These are phyloP conservation scores for Trichoderma koningiopsis DNA, from an alignment of 2,329 filamentous ascomycete genomes.

Conservation along the genomic window DNA sequence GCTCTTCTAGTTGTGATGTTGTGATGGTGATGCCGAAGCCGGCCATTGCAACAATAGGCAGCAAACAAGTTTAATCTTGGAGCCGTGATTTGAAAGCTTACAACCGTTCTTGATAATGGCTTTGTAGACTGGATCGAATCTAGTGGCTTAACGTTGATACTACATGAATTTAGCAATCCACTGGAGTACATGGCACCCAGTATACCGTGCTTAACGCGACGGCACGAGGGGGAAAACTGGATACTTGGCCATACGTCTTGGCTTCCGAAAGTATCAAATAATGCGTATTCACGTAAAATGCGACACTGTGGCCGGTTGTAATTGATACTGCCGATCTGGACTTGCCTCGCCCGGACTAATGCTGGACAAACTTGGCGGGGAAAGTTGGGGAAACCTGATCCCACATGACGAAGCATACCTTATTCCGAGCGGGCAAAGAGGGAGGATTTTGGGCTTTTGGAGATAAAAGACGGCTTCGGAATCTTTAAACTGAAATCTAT, in stretches of 20 bases:
- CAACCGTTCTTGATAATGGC: neutral
- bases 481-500: neutral
- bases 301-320: neutral
- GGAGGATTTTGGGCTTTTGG: neutral
- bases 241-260: neutral
- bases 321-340: slow-evolving; percentile 4
- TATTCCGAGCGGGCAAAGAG: neutral
- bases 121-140: neutral
- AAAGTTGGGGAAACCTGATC: slow-evolving; percentile 22
- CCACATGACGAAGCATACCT: neutral
- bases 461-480: neutral
- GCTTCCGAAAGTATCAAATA: neutral
- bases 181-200: neutral
- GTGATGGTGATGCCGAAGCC: neutral
- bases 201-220: neutral
- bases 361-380: slow-evolving; percentile 18
- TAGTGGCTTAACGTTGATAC: neutral
- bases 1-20: neutral
- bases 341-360: slow-evolving; percentile 11
- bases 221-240: neutral
- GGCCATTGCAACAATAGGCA: neutral
- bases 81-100: neutral
- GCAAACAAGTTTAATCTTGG: neutral
- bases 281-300: neutral
- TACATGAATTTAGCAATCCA: neutral